These are phyloP conservation scores for Hypomyces perniciosus DNA, from an alignment of 2,329 filamentous ascomycete species.

Conservation along the genomic window DNA sequence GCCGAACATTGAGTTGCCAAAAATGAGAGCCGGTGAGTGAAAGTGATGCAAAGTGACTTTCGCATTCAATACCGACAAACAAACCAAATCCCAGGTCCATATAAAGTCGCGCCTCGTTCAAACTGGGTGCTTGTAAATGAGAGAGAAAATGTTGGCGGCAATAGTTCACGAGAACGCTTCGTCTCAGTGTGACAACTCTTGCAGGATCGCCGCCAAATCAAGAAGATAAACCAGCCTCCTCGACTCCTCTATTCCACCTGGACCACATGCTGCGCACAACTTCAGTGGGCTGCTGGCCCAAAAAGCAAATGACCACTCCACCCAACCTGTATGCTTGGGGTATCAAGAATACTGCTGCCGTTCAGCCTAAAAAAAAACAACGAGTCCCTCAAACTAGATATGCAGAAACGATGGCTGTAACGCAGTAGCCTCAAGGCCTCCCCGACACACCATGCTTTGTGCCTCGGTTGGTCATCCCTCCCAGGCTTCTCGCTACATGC, in stretches of 20 bases:
- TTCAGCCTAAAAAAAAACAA: conserved; percentile 18
- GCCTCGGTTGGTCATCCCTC: background rate
- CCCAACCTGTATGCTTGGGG: conserved; percentile 29
- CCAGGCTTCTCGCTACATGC: background rate
- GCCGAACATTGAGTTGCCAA: conserved; percentile 6
- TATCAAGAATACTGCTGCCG: conserved; percentile 27
- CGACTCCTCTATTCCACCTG: conserved; percentile 36
- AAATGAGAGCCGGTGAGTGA: conserved; percentile 5
- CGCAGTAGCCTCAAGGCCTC: background rate
- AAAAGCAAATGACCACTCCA: conserved; percentile 30
- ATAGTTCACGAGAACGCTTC: background rate
- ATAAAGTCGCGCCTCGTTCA: conserved; percentile 7
- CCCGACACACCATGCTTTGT: background rate
- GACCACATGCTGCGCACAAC: conserved; percentile 29
- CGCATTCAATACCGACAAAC: conserved; percentile 7
- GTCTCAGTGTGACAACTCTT: background rate
- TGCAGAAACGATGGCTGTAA: conserved; percentile 10
- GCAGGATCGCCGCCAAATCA: background rate
- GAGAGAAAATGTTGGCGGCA: background rate
- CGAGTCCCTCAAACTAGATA: conserved; percentile 6
- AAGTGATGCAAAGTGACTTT: conserved; percentile 5
- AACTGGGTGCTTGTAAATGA: conserved; percentile 6
- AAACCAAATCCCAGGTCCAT: background rate
- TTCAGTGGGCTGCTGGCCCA: conserved; percentile 24
- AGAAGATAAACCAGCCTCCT: conserved; percentile 9